phyloP scores from a whole-genome alignment of 192 early-diverging fungal genomes.

The Umbelopsis vinacea region DNA sequence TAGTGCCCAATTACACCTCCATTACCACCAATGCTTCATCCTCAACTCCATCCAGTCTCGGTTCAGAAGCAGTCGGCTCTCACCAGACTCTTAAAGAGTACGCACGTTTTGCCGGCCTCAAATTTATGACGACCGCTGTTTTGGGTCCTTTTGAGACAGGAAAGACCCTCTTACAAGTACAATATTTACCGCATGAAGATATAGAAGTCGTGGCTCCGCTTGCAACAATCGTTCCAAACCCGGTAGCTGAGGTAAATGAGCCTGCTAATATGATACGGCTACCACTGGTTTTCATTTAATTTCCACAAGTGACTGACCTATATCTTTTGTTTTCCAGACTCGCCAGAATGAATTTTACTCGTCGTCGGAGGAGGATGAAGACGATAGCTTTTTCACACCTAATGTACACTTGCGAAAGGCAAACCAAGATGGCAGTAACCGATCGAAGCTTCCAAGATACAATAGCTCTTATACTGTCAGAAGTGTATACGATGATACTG shows the following conservation, averaged over 20 bases:
- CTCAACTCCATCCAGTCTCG: slow-evolving; percentile 4
- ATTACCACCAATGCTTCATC: slow-evolving; percentile 33
- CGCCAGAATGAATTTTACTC: not conserved
- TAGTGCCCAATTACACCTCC: slow-evolving; percentile 39
- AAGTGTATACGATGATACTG: slow-evolving; percentile 52
- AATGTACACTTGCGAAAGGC: slow-evolving; percentile 16
- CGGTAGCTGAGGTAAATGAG: slow-evolving; percentile 34
- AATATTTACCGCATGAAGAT: slow-evolving; percentile 54
- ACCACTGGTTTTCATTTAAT: too few relatives aligned
- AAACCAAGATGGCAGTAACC: not conserved
- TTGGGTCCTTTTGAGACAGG: slow-evolving; percentile 63
- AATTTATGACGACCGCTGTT: slow-evolving; percentile 55
- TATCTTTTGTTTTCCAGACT: not conserved
- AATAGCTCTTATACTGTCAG: slow-evolving; percentile 22
- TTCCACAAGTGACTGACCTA: not conserved
- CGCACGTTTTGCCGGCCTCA: slow-evolving; percentile 57
- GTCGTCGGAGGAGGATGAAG: slow-evolving; percentile 30
- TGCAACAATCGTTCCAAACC: slow-evolving; percentile 27
- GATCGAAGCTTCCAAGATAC: not conserved
- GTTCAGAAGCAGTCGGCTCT: not conserved
- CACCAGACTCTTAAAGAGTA: slow-evolving; percentile 46
- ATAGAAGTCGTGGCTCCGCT: slow-evolving; percentile 38
- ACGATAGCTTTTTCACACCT: slow-evolving; percentile 39
- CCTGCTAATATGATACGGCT: not conserved
- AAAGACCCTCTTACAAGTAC: slow-evolving; percentile 73